Conservation (phyloP, 495 filamentous ascomycete species). For the Xylaria cubensis region DNA sequence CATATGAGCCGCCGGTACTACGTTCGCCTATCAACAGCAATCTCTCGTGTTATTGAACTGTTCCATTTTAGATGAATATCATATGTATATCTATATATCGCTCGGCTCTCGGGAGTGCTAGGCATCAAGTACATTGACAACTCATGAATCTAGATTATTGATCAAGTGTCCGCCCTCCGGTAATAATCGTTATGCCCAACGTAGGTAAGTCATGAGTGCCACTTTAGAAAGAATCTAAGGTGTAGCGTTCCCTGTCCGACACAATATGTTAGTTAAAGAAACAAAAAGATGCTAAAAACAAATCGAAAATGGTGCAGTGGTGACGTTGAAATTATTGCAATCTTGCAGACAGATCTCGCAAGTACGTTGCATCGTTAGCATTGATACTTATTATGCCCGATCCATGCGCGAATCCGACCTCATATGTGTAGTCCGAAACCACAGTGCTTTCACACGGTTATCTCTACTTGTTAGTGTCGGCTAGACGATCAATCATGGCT, state of each 20-base stretch:
- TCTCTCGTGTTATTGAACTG: not conserved
- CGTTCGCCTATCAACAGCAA: not conserved
- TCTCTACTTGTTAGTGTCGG: not conserved
- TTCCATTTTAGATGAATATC: not conserved
- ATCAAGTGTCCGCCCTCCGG: not conserved
- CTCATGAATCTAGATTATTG: not conserved
- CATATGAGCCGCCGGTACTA: not conserved
- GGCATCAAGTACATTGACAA: not conserved
- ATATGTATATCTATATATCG: not conserved
- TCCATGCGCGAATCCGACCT: not conserved
- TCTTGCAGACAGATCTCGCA: not conserved
- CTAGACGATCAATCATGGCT: not conserved
- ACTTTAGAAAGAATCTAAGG: not conserved
- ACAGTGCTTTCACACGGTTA: not conserved
- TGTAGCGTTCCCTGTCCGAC: not conserved
- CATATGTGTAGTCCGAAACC: not conserved
- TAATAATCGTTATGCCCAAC: not conserved
- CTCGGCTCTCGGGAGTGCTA: not conserved
- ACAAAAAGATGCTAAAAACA: not conserved
- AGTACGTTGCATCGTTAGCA: slow-evolving; percentile 1
- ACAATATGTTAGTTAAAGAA: not conserved
- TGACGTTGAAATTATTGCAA: not conserved
- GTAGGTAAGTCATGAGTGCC: not conserved
- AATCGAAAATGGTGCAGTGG: not conserved
- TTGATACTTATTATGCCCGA: slow-evolving; percentile 17